Base-by-base conservation (phyloP, 768 basidiomycete genomes). In the Boletus reticuloceps region DNA sequence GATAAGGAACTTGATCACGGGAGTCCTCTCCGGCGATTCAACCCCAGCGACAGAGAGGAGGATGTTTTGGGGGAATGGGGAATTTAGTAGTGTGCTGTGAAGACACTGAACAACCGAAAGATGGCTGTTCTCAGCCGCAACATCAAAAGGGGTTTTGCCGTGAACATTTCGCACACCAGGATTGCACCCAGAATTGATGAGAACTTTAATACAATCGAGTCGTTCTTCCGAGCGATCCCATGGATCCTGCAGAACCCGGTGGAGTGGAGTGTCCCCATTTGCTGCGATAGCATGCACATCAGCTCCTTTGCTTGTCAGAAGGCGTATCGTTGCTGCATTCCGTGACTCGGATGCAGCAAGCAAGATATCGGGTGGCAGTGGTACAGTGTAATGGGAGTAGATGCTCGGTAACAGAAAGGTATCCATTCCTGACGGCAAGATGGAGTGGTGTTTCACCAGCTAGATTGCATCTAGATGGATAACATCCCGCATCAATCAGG, bases 401-500 rank as follows among this genome's bases (percentile, higher is more conserved):
- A 29, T 51, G 45, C 3, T 51, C 27, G 14, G 32, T 25, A 1
- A 62, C 3, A 3, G 53, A 38, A 5, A 43, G 0, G n/a, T 19
- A 31, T 32, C 50, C 50, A 6, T 1, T 0, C 10, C 2, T 6
- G 8, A 14, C 37, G 0, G 55, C 60, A n/a, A 37, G 22, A 12
- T 53, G 49, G 1, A 62, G 38, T 0, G 50, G 19, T 1, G 51
- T 58, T 19, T 45, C 6, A 3, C 46, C 42, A 17, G 12, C 17
- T 1, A 32, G 17, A 9, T 62, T 51, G 11, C 6, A 7, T 5
- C 6, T 3, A n/a, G 40, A 47, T 12, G 53, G 44, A 25, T 51
- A n/a, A 17, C 61, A 59, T 12, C 61, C 61, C 0, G 61, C 57
- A 29, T 47, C 37, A 4, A 52, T 7, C 13, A 63, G 52, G 17